These are phyloP conservation scores for Mycena amicta DNA, from an alignment of 768 basidiomycete genomes.

Conservation along the genomic window DNA sequence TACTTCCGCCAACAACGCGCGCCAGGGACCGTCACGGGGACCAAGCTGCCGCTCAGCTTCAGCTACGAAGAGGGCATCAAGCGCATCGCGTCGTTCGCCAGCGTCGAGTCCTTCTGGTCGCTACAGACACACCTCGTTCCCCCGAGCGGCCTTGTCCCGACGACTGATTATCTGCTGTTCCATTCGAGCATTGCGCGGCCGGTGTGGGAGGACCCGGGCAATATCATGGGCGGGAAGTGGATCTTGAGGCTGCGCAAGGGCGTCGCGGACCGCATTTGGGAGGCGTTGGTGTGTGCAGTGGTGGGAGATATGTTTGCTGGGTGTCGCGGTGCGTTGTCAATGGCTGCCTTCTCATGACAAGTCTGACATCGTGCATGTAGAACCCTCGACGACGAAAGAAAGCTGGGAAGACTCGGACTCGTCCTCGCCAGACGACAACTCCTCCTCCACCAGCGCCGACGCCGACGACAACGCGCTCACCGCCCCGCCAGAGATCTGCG, in stretches of 20 bases:
- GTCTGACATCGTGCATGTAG: background rate
- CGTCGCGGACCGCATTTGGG: constrained; percentile 88
- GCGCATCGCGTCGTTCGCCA: constrained; percentile 87
- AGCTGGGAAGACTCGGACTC: constrained; percentile 37
- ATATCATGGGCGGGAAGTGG: constrained; percentile 90
- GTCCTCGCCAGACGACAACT: constrained; percentile 32
- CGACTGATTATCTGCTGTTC: constrained; percentile 94
- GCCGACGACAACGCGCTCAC: constrained; percentile 35
- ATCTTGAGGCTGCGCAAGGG: constrained; percentile 92
- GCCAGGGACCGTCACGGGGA: constrained; percentile 85
- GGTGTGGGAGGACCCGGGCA: constrained; percentile 95
- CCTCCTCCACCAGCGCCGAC: constrained; percentile 59
- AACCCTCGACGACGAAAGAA: background rate
- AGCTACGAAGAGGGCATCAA: constrained; percentile 96
- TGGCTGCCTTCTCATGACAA: too few species aligned
- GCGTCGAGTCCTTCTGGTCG: constrained; percentile 95
- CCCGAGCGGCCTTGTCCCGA: constrained; percentile 81
- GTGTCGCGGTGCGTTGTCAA: constrained; percentile 44
- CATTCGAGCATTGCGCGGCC: constrained; percentile 83
- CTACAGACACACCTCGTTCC: constrained; percentile 89
- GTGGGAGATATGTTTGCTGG: constrained; percentile 90
- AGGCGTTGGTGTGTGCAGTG: constrained; percentile 83
- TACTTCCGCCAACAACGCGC: constrained; percentile 91
- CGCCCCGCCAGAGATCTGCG: constrained; percentile 85
- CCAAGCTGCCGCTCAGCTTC: constrained; percentile 82